phyloP scores from a whole-genome alignment of 345 rosid genomes.

The Ricinus communis region DNA sequence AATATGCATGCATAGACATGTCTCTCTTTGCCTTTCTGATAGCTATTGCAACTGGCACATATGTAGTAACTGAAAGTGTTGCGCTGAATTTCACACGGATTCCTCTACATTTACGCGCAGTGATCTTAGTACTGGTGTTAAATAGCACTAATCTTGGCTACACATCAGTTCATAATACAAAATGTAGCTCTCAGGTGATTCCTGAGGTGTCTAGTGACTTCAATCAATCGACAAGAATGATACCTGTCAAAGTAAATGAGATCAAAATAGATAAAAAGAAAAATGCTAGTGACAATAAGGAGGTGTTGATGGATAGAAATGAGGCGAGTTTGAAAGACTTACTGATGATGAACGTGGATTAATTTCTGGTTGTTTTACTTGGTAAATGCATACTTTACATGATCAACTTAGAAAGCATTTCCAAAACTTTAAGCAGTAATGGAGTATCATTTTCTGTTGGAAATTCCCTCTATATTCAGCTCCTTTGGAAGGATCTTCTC shows the following conservation, averaged over 20 bases:
- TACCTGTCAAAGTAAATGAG: not conserved
- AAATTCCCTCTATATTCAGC: constrained; percentile 14
- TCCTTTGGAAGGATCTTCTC: constrained; percentile 22
- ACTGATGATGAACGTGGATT: constrained; percentile 7
- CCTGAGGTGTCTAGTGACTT: not conserved
- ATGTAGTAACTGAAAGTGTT: constrained; percentile 7
- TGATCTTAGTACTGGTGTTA: constrained; percentile 1
- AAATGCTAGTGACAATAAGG: not conserved
- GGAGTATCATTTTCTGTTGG: constrained; percentile 10
- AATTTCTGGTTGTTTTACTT: constrained; percentile 22
- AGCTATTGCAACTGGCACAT: constrained; percentile 9
- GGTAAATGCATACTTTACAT: constrained; percentile 18
- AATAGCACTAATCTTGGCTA: not conserved
- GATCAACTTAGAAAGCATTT: constrained; percentile 17
- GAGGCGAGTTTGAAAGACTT: not conserved
- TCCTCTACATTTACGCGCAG: not conserved
- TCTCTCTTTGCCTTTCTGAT: not conserved
- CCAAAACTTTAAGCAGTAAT: not conserved
- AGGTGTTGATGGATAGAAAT: not conserved
- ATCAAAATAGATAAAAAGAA: not conserved
- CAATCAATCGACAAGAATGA: not conserved
- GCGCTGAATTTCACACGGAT: not conserved
- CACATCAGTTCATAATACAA: not conserved
- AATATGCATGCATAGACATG: constrained; percentile 3
- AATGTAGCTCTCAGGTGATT: not conserved